A percentile compares a stretch with the other conserved stretches of the same genome.
phyloP scores from a whole-genome alignment of 257 asterid species.

The Verbena officinalis region DNA sequence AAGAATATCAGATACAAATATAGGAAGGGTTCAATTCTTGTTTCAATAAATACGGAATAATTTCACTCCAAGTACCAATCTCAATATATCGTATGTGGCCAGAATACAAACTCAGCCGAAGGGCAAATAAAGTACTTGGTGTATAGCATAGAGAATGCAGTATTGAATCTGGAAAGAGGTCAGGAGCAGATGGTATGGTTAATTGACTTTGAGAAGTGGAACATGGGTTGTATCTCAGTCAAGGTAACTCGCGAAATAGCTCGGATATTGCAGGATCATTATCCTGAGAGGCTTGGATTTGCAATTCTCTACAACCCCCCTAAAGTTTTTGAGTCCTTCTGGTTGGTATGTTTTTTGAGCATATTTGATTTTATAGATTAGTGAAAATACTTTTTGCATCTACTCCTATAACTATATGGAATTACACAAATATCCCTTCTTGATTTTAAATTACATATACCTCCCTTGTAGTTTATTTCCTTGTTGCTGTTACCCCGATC shows the following conservation, averaged over 20 bases:
- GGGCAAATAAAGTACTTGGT: conserved; percentile 61
- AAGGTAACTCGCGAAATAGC: conserved; percentile 63
- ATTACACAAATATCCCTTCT: too few species aligned
- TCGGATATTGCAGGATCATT: conserved; percentile 56
- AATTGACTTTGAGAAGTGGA: conserved; percentile 62
- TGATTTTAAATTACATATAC: too few species aligned
- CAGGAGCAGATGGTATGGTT: conserved; percentile 80
- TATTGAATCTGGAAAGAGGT: conserved; percentile 42
- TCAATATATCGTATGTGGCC: conserved; percentile 2
- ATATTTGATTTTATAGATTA: not conserved
- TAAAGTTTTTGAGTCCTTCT: conserved; percentile 69
- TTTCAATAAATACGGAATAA: not conserved
- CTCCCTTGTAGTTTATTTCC: too few species aligned
- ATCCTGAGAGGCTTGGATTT: conserved; percentile 72
- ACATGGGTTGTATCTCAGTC: conserved; percentile 51
- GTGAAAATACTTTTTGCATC: not conserved
- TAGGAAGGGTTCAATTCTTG: too few species aligned
- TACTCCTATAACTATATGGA: too few species aligned
- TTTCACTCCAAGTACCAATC: not conserved
- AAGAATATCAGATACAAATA: too few species aligned
- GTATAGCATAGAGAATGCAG: conserved; percentile 67
- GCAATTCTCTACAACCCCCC: conserved; percentile 75
- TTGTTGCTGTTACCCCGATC: too few species aligned
- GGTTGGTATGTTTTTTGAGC: conserved; percentile 50
- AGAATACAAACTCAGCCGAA: conserved; percentile 53